Evolutionary conservation across 805 yeast genomes (phyloP), one percentile per base, ranked within the genome.

Genomic region (Lipomyces chichibuensis): DNA sequence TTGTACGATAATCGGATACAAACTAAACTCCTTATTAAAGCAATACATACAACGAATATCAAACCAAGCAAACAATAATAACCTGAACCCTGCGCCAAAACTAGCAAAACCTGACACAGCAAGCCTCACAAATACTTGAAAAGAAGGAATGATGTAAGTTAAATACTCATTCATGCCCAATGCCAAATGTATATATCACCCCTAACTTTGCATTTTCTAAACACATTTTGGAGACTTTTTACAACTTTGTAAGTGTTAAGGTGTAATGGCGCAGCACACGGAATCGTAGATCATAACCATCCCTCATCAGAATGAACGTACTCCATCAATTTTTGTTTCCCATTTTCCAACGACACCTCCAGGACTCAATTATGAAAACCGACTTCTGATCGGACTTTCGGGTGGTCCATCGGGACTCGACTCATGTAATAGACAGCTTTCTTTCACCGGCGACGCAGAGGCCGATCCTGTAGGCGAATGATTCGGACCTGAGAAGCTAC

Each of bases 381-480:
- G 49, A 17, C n/a, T 43, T n/a, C 49, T n/a, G 20, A 43, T n/a
- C 14, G 49, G 49, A n/a, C 49, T 43, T 43, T 43, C 49, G 9
- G 49, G 49, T 5, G 49, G 49, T 3, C 49, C 49, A n/a, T 43
- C 55, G 13, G 55, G 33, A 3, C n/a, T 52, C 55, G 66, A 20
- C 56, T 67, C 71, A 51, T 68, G 62, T 7, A 65, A 60, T 46
- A 70, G 49, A 56, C 64, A 49, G 51, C 73, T 70, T 59, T 70
- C 73, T 58, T 69, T 70, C 23, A 66, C 69, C n/a, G 74, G 73
- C 35, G 70, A 60, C 17, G 72, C 32, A 23, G 71, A 60, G 2
- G 32, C 60, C 33, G 67, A 25, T 25, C 49, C 66, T 8, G 67
- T 37, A 8, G 69, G 69, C 27, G 67, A 56, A 14, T n/a, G 49